Base-by-base conservation (phyloP, 805 yeast genomes). In the Nakazawaea pomicola region DNA sequence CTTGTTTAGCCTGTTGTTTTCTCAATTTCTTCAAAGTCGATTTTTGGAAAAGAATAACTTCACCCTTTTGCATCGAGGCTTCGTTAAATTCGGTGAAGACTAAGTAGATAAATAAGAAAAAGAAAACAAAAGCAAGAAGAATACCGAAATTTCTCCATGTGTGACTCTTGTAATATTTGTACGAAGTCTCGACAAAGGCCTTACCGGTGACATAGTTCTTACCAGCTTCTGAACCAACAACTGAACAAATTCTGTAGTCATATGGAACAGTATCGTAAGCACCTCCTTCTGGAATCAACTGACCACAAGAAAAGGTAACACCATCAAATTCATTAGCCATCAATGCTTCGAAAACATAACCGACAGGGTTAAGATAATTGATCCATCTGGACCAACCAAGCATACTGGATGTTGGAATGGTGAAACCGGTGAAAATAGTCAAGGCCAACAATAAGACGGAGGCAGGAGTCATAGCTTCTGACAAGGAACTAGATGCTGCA, bases 101-200 rank as follows among this genome's bases (percentile, higher is more conserved):
- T 45, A 83, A 56, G 56, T 82, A 81, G 9, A 74, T 64, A 38
- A 48, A 52, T 40, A 80, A 65, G 60, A 83, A 79, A 57, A 77
- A 68, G 33, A 80, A 43, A 18, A 62, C 59, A 54, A 71, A 84
- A 1, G 69, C 87, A 45, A 79, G 37, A 29, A 68, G 58, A 48
- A 85, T 80, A 56, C 90, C 95, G 47, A 80, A 73, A 55, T 87
- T 83, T 64, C 95, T 77, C 95, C 95, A 87, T 40, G 74, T 73
- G 59, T 86, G 84, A 18, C 60, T 45, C 51, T 67, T 69, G 33
- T 53, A 57, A 64, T 80, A 87, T 32, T 60, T 55, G 60, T 58
- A 86, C 4, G 79, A 60, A 10, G 52, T 41, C 4, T 49, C 46
- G 18, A 81, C 45, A 54, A 71, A 83, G 11, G 49, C 62, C 36